Base-by-base conservation (phyloP, 768 basidiomycete species). In the Leccinellum rugosiceps region DNA sequence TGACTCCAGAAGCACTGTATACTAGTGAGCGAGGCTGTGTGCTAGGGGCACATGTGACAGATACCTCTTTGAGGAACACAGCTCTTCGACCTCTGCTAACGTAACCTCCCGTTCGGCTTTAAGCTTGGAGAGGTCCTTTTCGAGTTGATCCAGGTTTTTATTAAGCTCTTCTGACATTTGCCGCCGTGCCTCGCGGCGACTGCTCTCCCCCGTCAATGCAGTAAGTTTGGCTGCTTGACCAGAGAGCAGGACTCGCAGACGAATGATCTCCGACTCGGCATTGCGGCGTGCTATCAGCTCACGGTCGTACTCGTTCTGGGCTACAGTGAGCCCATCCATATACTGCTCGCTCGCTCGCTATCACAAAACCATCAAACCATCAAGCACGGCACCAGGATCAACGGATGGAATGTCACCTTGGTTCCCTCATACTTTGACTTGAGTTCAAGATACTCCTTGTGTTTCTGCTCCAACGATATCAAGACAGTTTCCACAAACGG, bases 261-360 rank as follows among this genome's bases (percentile, higher is more conserved):
- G 83, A 23, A 88, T 88, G 57, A 98, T 90, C 74, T 98, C 94
- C 0, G 91, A 87, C 74, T 98, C 94, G 1, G 92, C 90, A 61
- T 98, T 94, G 17, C 92, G 84, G 19, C 96, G 83, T 21, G 87
- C 85, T 56, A 90, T 86, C 34, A 94, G 79, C 72, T 98, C 97
- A 52, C 84, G 84, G 68, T 98, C 95, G 68, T 96, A 98, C 68
- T 98, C 97, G 44, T 88, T 87, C 64, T 94, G 91, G 2, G 96
- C 94, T 25, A 95, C 94, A 1, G 87, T 87, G 43, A 99, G 77
- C 43, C 97, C 97, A 60, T 94, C 90, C 55, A 94, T 90, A 59
- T 91, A 95, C 62, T 93, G 90, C 61, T 90, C 89, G 68, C 93
- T 97, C 49, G 90, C 86, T 50, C 96, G 80, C 96, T 99, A 68